Conservation (phyloP, 1,284 basidiomycete genomes). For the Sanghuangporus weigelae region DNA sequence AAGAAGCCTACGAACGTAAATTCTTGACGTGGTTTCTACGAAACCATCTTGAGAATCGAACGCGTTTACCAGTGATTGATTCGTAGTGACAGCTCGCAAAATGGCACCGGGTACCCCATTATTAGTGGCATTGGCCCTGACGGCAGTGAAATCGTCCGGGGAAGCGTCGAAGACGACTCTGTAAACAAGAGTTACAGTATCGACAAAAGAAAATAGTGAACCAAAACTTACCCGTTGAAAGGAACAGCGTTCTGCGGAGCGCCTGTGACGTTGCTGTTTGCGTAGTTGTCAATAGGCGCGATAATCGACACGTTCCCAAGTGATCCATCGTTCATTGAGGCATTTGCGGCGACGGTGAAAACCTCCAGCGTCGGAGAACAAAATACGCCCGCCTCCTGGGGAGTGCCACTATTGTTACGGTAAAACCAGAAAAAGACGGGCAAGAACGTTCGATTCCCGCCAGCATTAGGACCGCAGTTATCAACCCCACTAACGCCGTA, state of each 20-base stretch:
- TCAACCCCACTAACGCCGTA: slow-evolving; percentile 40
- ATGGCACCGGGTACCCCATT: slow-evolving; percentile 52
- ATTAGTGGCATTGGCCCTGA: slow-evolving; percentile 41
- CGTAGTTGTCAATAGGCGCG: slow-evolving; percentile 21
- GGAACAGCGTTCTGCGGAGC: slow-evolving; percentile 36
- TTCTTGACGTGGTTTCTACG: slow-evolving; percentile 37
- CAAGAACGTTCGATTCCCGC: slow-evolving; percentile 34
- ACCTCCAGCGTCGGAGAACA: slow-evolving; percentile 46
- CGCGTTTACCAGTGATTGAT: slow-evolving; percentile 35
- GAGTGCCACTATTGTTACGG: slow-evolving; percentile 25
- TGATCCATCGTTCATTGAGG: slow-evolving; percentile 37
- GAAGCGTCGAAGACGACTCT: slow-evolving; percentile 43
- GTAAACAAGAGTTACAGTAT: neutral
- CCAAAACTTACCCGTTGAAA: slow-evolving; percentile 48
- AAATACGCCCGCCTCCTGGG: slow-evolving; percentile 46
- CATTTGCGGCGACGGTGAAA: slow-evolving; percentile 38
- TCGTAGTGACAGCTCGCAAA: slow-evolving; percentile 36
- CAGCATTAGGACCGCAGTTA: slow-evolving; percentile 30
- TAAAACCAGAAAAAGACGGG: slow-evolving; percentile 64
- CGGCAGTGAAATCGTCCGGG: slow-evolving; percentile 39
- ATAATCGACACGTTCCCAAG: slow-evolving; percentile 34
- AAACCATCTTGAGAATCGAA: slow-evolving; percentile 48
- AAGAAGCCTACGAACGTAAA: slow-evolving; percentile 42
- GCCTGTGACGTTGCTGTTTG: slow-evolving; percentile 46
- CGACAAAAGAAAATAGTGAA: neutral